A percentile compares a stretch with the other conserved stretches of the same genome.
Conservation (phyloP, 1,284 basidiomycete genomes). For the Irpex lacteus region DNA sequence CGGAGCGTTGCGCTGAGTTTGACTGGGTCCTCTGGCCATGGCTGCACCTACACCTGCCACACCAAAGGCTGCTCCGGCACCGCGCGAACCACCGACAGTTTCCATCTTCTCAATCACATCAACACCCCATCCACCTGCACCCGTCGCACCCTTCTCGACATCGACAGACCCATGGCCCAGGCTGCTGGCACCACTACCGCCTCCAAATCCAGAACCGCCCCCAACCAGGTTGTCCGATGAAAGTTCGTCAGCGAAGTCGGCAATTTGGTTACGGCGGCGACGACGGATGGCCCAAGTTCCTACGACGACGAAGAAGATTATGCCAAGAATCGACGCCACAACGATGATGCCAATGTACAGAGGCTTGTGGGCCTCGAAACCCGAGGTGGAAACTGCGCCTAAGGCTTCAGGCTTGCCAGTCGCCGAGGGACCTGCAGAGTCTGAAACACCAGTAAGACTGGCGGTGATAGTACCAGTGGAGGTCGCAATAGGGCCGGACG, state of each 20-base stretch:
- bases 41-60: background rate
- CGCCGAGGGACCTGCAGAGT: constrained; percentile 2
- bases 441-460: constrained; percentile 8
- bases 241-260: constrained; percentile 50
- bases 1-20: background rate
- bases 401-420: constrained; percentile 15
- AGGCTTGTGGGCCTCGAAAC: constrained; percentile 63
- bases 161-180: constrained; percentile 11
- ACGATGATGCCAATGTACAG: constrained; percentile 56
- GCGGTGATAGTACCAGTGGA: background rate
- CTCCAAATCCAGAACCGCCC: background rate
- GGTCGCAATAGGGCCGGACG: background rate
- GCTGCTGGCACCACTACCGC: background rate
- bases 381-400: constrained; percentile 20
- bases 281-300: constrained; percentile 49
- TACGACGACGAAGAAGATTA: constrained; percentile 44
- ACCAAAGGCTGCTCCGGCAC: background rate
- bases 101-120: constrained; percentile 17
- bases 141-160: constrained; percentile 34
- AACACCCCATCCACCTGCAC: background rate
- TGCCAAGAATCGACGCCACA: constrained; percentile 46
- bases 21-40: constrained; percentile 3
- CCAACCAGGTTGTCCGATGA: constrained; percentile 38
- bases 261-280: constrained; percentile 42
- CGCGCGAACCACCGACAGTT: constrained; percentile 2